Base-by-base conservation (phyloP, 768 basidiomycete genomes). In the Boletus vermiculosoides region DNA sequence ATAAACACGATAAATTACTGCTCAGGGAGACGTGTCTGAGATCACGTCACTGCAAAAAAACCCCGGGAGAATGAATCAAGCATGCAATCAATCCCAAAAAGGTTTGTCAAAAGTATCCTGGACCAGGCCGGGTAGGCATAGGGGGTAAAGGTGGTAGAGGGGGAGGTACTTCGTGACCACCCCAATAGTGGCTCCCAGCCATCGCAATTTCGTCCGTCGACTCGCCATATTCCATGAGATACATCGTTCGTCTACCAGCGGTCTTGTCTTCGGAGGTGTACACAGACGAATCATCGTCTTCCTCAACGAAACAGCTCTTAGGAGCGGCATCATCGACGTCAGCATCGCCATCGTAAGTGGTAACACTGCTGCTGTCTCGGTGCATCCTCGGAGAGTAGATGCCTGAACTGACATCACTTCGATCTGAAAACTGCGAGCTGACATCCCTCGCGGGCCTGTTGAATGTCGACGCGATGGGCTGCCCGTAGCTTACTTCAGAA, bases 171-270 rank as follows among this genome's bases (percentile, higher is more conserved):
- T 52, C 59, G 11, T 33, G 45, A 36, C 45, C 42, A 52, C 40
- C 30, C 68, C 69, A 71, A 47, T 61, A 68, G 16, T 50, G 63
- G 36, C 61, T 60, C 20, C 59, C 66, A 41, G 45, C 28, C n/a
- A 60, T 55, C 36, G 60, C 61, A 12, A 65, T 23, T 41, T 63
- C 65, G 36, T 71, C 66, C 71, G n/a, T 61, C 66, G 40, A 16
- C 33, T 59, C 67, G 1, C 64, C 71, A 33, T 73, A 55, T 22
- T 71, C 72, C 33, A 71, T 9, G 23, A 71, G 66, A 51, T 71
- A 71, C 71, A 71, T 71, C 16, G 72, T 71, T 47, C 72, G 68
- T 48, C 72, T 66, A 5, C 71, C 72, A 20, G 71, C 71, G 2
- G 71, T 71, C 56, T 73, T 60, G 30, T 72, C 70, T 22, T 68